Base-by-base conservation (phyloP, 2,329 filamentous ascomycete genomes). In the Aspergillus chevalieri region DNA sequence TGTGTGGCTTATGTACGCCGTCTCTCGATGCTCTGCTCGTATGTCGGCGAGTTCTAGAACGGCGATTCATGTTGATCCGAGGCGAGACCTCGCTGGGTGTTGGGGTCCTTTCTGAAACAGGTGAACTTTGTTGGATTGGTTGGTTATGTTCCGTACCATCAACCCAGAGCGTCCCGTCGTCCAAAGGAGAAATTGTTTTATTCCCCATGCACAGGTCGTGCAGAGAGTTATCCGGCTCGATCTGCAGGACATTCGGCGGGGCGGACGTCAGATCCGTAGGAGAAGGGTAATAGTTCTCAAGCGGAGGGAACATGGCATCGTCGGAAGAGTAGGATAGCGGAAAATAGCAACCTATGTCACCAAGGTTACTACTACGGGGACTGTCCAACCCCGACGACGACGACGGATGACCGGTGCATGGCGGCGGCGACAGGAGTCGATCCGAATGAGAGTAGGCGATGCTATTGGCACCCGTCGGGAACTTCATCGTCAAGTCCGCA, bases 311-410 rank as follows among this genome's bases (percentile, higher is more conserved):
- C 28, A 57, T 44, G 7, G 49, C 14, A 19, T 62, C 58, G 12
- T 64, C 56, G 26, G 56, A 52, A 34, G 46, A 50, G 43, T 49
- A 52, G 17, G 7, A 14, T 26, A 52, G 39, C 17, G 60, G 54
- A 4, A 57, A 60, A 43, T 58, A 57, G 43, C 54, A 57, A 43
- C 49, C 54, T 44, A 59, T 50, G 24, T 30, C 41, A 38, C 45
- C 7, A 49, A 45, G 17, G 39, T 45, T 49, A 39, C 47, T 57
- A 46, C 59, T 61, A 14, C 48, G 55, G 10, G 58, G 56, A 26
- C 59, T 64, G 39, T 64, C 63, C 12, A 57, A 51, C 12, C 56
- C 62, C 4, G 64, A 56, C 6, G 53, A 53, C 2, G 57, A 58
- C 6, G 59, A 58, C 12, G 60, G 44, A 7, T 56, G 58, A 24